Evolutionary conservation across 257 asterid genomes (phyloP).

Genomic region (Rehmannia glutinosa): DNA sequence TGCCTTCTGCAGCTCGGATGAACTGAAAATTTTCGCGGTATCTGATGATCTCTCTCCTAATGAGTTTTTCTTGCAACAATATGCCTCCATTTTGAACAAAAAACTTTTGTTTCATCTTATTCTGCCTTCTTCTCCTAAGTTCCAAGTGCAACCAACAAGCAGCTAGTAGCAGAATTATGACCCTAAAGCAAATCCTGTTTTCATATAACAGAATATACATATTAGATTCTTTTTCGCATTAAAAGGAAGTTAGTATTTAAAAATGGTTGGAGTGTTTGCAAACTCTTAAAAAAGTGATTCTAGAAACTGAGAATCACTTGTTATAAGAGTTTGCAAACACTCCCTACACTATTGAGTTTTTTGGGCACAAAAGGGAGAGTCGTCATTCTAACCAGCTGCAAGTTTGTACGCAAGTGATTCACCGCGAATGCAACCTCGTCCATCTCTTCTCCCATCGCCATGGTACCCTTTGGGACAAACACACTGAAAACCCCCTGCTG

Average conservation of each 20-base stretch:
- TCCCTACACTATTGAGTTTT: not conserved
- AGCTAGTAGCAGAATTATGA: slow-evolving; percentile 4
- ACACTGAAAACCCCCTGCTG: slow-evolving; percentile 20
- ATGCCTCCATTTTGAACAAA: slow-evolving; percentile 23
- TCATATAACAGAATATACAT: no score
- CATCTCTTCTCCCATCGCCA: slow-evolving; percentile 26
- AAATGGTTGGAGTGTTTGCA: no score
- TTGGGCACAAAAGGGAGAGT: not conserved
- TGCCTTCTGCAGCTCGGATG: slow-evolving; percentile 20
- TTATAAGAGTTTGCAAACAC: no score
- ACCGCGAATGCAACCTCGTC: slow-evolving; percentile 14
- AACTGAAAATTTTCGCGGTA: slow-evolving; percentile 5
- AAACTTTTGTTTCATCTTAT: not conserved
- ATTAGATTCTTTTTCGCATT: no score
- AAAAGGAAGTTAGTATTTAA: no score
- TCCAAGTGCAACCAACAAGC: slow-evolving; percentile 20
- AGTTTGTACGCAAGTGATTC: slow-evolving; percentile 17
- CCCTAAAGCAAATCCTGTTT: slow-evolving; percentile 22
- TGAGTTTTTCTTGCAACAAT: slow-evolving; percentile 24
- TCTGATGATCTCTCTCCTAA: slow-evolving; percentile 4
- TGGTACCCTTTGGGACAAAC: slow-evolving; percentile 28
- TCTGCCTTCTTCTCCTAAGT: slow-evolving; percentile 21
- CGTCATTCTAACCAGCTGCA: slow-evolving; percentile 8
- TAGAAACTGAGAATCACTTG: no score
- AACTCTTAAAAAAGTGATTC: no score